A percentile compares a stretch with the other conserved stretches of the same genome.
These are phyloP conservation scores for Myxozyma melibiosi DNA, from an alignment of 805 yeast species.

Conservation along the genomic window DNA sequence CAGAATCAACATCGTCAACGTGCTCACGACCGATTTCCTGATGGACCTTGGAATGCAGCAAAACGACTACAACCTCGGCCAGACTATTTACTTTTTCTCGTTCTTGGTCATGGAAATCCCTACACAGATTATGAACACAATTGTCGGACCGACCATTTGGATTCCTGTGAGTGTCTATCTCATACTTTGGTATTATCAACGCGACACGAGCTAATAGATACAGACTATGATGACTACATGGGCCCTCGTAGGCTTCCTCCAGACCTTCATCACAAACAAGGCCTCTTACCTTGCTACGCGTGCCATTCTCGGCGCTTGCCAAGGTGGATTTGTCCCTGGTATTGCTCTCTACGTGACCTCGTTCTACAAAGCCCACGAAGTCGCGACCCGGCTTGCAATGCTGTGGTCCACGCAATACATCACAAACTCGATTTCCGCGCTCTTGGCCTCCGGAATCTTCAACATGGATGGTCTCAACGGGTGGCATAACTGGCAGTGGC, in stretches of 20 bases:
- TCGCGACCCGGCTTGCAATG: constrained; percentile 58
- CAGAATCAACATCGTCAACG: constrained; percentile 59
- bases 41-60: constrained; percentile 56
- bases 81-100: constrained; percentile 55
- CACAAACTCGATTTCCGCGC: constrained; percentile 50
- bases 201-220: not conserved
- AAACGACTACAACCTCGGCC: constrained; percentile 60
- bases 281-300: constrained; percentile 52
- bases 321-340: constrained; percentile 73
- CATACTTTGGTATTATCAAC: not conserved
- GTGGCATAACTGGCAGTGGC: constrained; percentile 64
- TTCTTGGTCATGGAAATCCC: constrained; percentile 62
- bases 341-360: constrained; percentile 64
- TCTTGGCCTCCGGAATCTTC: constrained; percentile 58
- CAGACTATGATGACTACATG: constrained; percentile 54
- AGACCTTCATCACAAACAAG: constrained; percentile 49
- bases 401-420: constrained; percentile 60
- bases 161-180: constrained; percentile 55
- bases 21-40: constrained; percentile 59
- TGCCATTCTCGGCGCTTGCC: constrained; percentile 57
- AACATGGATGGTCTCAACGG: constrained; percentile 52
- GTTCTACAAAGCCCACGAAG: constrained; percentile 61
- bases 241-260: constrained; percentile 59
- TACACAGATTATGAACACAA: constrained; percentile 65
- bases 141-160: constrained; percentile 65